These are phyloP conservation scores for Parachaetomium inaequale DNA, from an alignment of 495 filamentous ascomycete species.

Conservation along the genomic window DNA sequence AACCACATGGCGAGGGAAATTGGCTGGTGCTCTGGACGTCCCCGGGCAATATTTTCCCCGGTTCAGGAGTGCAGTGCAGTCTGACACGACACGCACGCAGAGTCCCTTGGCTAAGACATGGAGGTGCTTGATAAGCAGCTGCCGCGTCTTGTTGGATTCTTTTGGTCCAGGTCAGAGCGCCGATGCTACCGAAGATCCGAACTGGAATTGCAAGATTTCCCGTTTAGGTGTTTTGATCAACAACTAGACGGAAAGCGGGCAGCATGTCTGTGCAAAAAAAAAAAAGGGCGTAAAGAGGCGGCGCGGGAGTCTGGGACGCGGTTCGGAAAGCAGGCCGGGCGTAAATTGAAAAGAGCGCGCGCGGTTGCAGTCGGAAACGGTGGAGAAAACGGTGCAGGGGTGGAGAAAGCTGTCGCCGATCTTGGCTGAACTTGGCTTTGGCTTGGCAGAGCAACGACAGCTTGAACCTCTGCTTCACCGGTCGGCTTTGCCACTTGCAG, in stretches of 20 bases:
- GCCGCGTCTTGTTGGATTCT: not conserved
- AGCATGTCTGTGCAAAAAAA: not conserved
- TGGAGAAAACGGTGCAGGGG: not conserved
- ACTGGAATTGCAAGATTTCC: not conserved
- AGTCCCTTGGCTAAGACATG: too few relatives aligned
- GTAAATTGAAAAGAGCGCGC: too few relatives aligned
- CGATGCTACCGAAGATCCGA: not conserved
- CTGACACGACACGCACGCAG: too few relatives aligned
- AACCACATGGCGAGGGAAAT: constrained; percentile 2
- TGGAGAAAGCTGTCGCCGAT: not conserved
- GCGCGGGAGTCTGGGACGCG: not conserved
- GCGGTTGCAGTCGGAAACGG: too few relatives aligned
- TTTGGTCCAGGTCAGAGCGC: not conserved
- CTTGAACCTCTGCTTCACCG: not conserved
- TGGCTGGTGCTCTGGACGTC: not conserved
- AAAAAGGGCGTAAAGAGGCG: too few relatives aligned
- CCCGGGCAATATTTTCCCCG: not conserved
- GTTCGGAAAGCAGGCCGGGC: too few relatives aligned
- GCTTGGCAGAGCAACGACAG: not conserved
- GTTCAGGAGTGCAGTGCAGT: too few relatives aligned
- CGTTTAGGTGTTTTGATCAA: too few relatives aligned
- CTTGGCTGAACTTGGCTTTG: not conserved
- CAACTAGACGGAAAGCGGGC: too few relatives aligned
- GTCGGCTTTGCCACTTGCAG: not conserved
- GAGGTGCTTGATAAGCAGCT: too few relatives aligned